phyloP scores from a whole-genome alignment of 257 asterid species.

The Solanum piurae region DNA sequence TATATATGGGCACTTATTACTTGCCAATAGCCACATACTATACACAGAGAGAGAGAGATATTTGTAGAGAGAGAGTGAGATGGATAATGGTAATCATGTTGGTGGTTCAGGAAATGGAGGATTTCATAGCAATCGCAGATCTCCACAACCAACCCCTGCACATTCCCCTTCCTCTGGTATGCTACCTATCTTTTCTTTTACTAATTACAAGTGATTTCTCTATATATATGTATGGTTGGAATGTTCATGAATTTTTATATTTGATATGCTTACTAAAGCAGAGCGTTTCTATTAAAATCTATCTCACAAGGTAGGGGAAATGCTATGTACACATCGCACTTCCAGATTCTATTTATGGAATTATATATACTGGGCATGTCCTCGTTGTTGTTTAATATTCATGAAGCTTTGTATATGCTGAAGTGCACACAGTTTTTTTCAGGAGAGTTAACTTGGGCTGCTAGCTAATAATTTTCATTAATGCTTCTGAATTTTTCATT shows the following conservation, averaged over 20 bases:
- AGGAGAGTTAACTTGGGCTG: neutral
- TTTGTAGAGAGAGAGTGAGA: neutral
- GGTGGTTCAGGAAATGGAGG: constrained; percentile 39
- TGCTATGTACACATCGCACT: neutral
- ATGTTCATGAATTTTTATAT: no score
- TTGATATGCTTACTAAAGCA: neutral
- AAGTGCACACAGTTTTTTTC: neutral
- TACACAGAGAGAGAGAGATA: neutral
- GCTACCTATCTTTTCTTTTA: neutral
- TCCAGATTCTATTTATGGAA: neutral
- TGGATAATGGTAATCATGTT: neutral
- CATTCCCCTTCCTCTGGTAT: neutral
- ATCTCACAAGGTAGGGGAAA: neutral
- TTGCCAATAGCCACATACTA: neutral
- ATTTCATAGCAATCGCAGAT: constrained; percentile 49
- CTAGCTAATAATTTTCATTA: neutral
- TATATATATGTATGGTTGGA: neutral
- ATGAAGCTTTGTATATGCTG: neutral
- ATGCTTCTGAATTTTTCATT: neutral
- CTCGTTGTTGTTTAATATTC: neutral
- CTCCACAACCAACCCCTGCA: constrained; percentile 9
- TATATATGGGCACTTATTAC: constrained; percentile 14
- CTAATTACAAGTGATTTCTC: neutral
- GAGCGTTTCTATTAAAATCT: neutral
- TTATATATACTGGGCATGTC: neutral